These are phyloP conservation scores for Elaeis oleifera DNA, from an alignment of 202 grass and related monocot species.

Conservation along the genomic window DNA sequence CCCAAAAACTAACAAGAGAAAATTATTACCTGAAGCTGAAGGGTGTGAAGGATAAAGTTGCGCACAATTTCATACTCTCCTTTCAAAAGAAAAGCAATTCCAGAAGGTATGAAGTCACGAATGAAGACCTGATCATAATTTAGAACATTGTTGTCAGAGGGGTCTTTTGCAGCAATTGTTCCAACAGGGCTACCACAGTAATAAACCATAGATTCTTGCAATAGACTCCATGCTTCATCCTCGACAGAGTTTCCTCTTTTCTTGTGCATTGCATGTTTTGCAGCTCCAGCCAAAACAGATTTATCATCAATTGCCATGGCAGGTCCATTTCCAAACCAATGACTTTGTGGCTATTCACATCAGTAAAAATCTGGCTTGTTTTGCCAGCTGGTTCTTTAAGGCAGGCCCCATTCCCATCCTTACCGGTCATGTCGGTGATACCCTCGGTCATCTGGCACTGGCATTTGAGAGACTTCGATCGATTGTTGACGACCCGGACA, in stretches of 20 bases:
- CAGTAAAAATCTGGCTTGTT: slow-evolving; percentile 39
- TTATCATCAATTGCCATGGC: slow-evolving; percentile 17
- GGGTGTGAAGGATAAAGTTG: slow-evolving; percentile 92
- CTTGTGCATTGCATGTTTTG: slow-evolving; percentile 23
- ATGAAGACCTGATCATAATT: slow-evolving; percentile 97
- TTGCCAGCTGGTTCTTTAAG: slow-evolving; percentile 37
- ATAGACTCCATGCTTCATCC: slow-evolving; percentile 71
- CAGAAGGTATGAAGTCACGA: slow-evolving; percentile 85
- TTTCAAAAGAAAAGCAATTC: slow-evolving; percentile 81
- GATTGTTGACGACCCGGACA: slow-evolving; percentile 7
- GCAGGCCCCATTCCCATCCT: slow-evolving; percentile 39
- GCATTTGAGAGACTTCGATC: slow-evolving; percentile 15
- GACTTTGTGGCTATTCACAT: slow-evolving; percentile 27
- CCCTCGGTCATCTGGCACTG: slow-evolving; percentile 50
- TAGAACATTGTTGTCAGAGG: slow-evolving; percentile 59
- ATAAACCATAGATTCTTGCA: slow-evolving; percentile 66
- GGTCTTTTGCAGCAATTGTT: slow-evolving; percentile 87
- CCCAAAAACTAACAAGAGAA: no score
- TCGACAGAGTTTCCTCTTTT: slow-evolving; percentile 38
- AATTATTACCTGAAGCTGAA: slow-evolving; percentile 82
- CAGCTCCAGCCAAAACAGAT: slow-evolving; percentile 7
- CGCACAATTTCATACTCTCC: slow-evolving; percentile 89
- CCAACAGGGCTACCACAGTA: slow-evolving; percentile 81
- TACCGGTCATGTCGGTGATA: slow-evolving; percentile 29
- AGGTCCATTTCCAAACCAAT: slow-evolving; percentile 31